Evolutionary conservation across 495 filamentous ascomycete species (phyloP), one percentile per base, ranked within the genome.

Genomic region (Apodospora peruviana): DNA sequence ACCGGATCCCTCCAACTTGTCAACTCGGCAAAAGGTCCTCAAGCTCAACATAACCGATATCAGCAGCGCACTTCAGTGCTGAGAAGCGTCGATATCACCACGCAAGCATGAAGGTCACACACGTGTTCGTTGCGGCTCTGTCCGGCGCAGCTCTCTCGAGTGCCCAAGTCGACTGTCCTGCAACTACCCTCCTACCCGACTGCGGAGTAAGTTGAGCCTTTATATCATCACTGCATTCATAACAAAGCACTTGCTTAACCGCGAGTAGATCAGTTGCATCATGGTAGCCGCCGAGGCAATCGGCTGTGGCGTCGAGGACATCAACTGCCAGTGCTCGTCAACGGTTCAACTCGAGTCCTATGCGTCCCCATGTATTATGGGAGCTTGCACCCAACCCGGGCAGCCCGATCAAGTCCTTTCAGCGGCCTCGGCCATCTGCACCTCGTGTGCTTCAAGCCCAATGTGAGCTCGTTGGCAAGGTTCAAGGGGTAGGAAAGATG

Each of bases 281-380:
- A 23, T 19, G 17, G 22, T 25, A 2, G 47, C 40, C n/a, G 47
- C 47, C 40, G 16, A 18, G 14, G 47, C 24, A 17, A 14, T 44
- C 24, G 47, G 47, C 40, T 50, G 47, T 40, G 27, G 16, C 10
- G 22, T 3, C 16, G 12, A n/a, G 11, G 47, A 35, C 40, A 34
- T 45, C 27, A 40, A 20, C 25, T 50, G 47, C 47, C 47, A 50
- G 40, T 50, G 47, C 47, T 32, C 40, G n/a, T 45, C 11, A 12
- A 22, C 39, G 12, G 16, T 24, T 32, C 2, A 50, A 17, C 12
- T 50, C 16, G 21, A 44, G 40, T 4, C 18, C 19, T 32, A 16
- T 19, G 47, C 39, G 16, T 8, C 14, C 17, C 8, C 1, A 8
- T 50, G 47, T 19, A 23, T 50, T 19, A 34, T 47, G 45, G 35